Evolutionary conservation across 306 rosid genomes (phyloP).

Genomic region (Mimosa bimucronata): DNA sequence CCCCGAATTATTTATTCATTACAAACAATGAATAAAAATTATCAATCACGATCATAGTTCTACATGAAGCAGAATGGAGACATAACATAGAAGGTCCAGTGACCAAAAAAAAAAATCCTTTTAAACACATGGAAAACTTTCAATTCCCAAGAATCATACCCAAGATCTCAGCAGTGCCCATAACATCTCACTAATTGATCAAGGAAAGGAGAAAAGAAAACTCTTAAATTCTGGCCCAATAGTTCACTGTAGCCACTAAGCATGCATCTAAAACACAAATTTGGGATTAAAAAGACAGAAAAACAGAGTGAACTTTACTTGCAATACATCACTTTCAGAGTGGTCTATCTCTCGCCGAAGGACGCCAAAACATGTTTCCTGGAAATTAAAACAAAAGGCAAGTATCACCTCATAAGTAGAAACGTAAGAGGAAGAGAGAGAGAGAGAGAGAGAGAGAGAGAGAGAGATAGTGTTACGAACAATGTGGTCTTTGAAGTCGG

Average conservation of each 20-base stretch:
- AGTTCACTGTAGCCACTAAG: not conserved
- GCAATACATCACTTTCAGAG: slow-evolving; percentile 62
- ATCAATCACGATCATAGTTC: not conserved
- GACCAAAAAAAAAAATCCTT: not conserved
- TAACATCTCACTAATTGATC: not conserved
- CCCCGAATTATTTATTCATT: not conserved
- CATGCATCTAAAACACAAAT: not conserved
- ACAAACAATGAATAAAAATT: not conserved
- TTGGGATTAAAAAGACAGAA: too few species aligned
- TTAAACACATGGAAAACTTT: not conserved
- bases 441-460: not conserved
- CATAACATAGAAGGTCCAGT: not conserved
- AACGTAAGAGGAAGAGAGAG: not conserved
- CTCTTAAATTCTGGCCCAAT: not conserved
- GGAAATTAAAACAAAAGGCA: slow-evolving; percentile 35
- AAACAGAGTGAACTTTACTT: slow-evolving; percentile 44
- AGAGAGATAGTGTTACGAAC: slow-evolving; percentile 45
- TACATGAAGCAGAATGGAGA: not conserved
- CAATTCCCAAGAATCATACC: not conserved
- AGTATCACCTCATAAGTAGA: not conserved
- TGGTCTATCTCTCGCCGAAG: slow-evolving; percentile 91
- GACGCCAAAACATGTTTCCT: slow-evolving; percentile 84
- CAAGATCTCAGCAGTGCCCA: not conserved
- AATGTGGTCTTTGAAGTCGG: slow-evolving; percentile 94
- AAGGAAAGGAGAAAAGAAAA: not conserved